Conservation (phyloP, 345 rosid species). For the Anastatica hierochuntica region DNA sequence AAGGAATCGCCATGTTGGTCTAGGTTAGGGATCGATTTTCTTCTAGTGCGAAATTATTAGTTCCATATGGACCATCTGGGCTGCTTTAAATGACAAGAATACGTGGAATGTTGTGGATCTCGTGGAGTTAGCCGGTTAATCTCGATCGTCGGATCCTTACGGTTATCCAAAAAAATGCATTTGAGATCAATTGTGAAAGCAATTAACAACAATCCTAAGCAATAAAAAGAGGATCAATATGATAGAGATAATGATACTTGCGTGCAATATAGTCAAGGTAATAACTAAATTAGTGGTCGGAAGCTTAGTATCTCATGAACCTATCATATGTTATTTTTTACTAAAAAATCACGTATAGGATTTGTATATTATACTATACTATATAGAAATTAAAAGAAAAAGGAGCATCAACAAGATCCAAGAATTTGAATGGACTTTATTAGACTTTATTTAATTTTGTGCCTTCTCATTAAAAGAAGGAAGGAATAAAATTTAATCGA, state of each 20-base stretch:
- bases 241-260: background rate
- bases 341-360: background rate
- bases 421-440: conserved; percentile 19
- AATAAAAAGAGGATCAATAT: too few relatives aligned
- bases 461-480: conserved; percentile 20
- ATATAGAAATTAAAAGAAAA: background rate
- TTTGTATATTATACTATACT: too few relatives aligned
- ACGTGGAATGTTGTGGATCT: too few relatives aligned
- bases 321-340: background rate
- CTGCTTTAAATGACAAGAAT: too few relatives aligned
- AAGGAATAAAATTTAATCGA: background rate
- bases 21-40: too few relatives aligned
- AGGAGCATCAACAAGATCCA: conserved; percentile 13
- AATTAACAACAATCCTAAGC: background rate
- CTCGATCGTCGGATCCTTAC: too few relatives aligned
- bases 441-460: conserved; percentile 22
- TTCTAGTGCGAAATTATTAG: too few relatives aligned
- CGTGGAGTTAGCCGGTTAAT: too few relatives aligned
- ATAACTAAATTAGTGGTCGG: conserved; percentile 2
- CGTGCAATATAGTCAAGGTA: too few relatives aligned
- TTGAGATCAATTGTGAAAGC: background rate
- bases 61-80: too few relatives aligned
- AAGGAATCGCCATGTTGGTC: too few relatives aligned
- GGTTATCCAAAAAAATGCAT: too few relatives aligned
- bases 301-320: conserved; percentile 12